Evolutionary conservation across 768 basidiomycete genomes (phyloP).

Genomic region (Psilocybe azurescens): DNA sequence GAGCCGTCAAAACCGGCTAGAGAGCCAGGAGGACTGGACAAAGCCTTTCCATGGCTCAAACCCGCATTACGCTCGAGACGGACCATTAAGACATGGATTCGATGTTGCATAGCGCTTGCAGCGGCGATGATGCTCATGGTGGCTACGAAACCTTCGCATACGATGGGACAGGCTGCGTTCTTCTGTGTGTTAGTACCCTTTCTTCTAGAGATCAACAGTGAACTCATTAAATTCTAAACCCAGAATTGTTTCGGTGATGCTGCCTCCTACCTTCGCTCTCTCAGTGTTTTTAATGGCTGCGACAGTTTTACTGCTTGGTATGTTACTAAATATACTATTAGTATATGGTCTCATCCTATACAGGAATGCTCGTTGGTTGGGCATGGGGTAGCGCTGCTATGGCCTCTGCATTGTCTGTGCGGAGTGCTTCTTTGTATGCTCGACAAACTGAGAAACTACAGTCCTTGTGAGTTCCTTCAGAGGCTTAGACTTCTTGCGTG

Average conservation of each 20-base stretch:
- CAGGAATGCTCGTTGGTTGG: conserved; percentile 52
- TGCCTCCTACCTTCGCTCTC: conserved; percentile 44
- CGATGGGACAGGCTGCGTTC: conserved; percentile 47
- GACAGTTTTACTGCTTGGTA: conserved; percentile 39
- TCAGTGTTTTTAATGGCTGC: conserved; percentile 41
- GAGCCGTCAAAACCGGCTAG: not conserved
- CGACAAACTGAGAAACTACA: conserved; percentile 38
- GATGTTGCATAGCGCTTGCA: conserved; percentile 40
- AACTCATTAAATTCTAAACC: not conserved
- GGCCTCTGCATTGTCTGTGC: conserved; percentile 42
- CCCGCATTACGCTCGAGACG: conserved; percentile 38
- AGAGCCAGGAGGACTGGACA: not conserved
- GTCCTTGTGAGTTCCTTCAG: conserved; percentile 35
- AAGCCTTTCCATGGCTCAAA: conserved; percentile 32
- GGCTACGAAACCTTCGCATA: conserved; percentile 30
- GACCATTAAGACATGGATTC: conserved; percentile 44
- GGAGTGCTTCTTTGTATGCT: conserved; percentile 39
- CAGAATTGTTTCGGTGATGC: conserved; percentile 44
- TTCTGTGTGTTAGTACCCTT: conserved; percentile 38
- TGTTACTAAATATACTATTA: not conserved
- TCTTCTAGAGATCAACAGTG: not conserved
- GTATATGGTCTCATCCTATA: not conserved
- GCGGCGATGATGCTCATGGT: conserved; percentile 42
- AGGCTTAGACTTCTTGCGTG: not conserved
- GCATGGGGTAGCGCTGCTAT: conserved; percentile 51